Evolutionary conservation across 2,329 filamentous ascomycete genomes (phyloP), one percentile per base, ranked within the genome.

Genomic region (Clonostachys sp.): DNA sequence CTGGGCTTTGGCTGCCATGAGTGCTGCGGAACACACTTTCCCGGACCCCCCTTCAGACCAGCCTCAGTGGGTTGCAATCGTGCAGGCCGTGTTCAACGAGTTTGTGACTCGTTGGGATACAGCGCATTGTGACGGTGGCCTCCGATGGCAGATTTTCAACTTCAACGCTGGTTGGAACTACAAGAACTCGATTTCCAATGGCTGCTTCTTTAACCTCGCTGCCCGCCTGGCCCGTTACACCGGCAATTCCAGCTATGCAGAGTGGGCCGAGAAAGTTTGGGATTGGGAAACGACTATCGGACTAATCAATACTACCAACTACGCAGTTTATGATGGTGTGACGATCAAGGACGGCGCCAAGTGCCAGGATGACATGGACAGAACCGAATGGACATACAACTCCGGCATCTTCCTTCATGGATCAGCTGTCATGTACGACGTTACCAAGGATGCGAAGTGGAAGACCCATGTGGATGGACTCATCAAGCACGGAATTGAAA

Each of bases 81-180:
- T 80, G 1, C 86, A 91, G 63, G 86, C 85, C 12, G 86, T 89
- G 3, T 95, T 92, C 65, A 90, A 92, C 68, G 83, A 86, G 45
- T 89, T 90, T 58, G 81, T 80, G 3, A 66, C 67, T 17, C 80
- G 89, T 18, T 92, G 88, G 86, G 84, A 94, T 55, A 69, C 66
- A 3, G 57, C 67, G 0, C 53, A 61, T 46, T 95, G 90, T 63
- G 73, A 69, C 42, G 90, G 90, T 44, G 90, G 90, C 10, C 66
- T 95, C 54, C 81, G 86, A 53, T 95, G 91, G 91, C 90, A 95
- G 68, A 87, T 95, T 51, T 91, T 86, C 68, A 75, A 80, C 12
- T 88, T 84, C 68, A 91, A 91, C 68, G 80, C 75, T 48, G 89
- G 89, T 44, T 84, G 72, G 66, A 72, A 79, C 63, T 85, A 85